Percentiles rank a stretch among this genome's conserved stretches.
Conservation (phyloP, 306 rosid species). For the Luffa acutangula region DNA sequence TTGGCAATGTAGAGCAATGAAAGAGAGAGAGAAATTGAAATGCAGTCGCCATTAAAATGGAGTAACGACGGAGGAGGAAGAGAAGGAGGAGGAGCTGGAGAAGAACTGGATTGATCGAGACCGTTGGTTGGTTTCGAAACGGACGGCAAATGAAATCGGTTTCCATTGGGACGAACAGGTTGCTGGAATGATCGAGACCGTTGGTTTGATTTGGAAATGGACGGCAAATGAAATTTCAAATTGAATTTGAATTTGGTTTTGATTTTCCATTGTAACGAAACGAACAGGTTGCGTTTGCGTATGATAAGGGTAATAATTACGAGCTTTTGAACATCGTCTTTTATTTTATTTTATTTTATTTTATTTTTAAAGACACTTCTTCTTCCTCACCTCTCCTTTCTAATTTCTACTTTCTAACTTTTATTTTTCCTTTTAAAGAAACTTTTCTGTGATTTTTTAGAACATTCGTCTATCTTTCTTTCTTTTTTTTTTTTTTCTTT, state of each 20-base stretch:
- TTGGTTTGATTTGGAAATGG: neutral
- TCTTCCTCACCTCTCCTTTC: neutral
- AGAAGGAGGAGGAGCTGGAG: neutral
- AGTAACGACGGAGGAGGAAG: neutral
- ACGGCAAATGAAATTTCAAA: neutral
- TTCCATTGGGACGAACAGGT: neutral
- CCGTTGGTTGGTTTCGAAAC: neutral
- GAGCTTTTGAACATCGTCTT: neutral
- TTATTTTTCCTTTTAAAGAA: neutral
- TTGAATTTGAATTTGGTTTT: neutral
- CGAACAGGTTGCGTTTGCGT: neutral
- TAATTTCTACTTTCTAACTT: neutral
- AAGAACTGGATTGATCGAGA: conserved; percentile 1
- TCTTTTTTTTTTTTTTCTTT: neutral
- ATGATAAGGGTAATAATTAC: conserved; percentile 1
- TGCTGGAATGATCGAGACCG: conserved; percentile 7
- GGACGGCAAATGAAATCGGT: neutral
- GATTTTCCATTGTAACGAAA: neutral
- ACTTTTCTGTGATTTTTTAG: neutral
- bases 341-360: neutral
- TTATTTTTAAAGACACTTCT: neutral
- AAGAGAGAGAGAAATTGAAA: neutral
- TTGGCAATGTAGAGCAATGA: neutral
- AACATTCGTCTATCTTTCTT: neutral
- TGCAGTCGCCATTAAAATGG: neutral